Base-by-base conservation (phyloP, 108 stramenopile species). In the Parietichytrium sp. region DNA sequence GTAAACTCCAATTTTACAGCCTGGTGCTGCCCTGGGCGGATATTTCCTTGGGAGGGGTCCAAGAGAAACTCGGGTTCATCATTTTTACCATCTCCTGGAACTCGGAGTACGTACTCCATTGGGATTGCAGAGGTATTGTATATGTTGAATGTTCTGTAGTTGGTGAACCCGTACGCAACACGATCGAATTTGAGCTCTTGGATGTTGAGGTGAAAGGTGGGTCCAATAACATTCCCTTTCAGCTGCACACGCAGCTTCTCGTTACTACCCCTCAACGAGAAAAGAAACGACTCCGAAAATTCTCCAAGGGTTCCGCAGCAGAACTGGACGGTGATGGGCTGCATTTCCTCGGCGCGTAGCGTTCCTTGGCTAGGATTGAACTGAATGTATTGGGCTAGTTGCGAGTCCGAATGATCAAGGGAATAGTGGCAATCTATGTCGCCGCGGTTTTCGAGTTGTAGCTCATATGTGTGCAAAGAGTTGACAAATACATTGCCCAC, bases 341-440 rank as follows among this genome's bases (percentile, higher is more conserved):
- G 10, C 2, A 79, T 31, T 18, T n/a, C 79, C 30, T 38, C 79
- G 47, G 84, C 86, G 6, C 27, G 48, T n/a, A 86, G 83, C 18
- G 48, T 15, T 18, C 83, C 83, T 4, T 13, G 6, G 16, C 33
- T 52, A 23, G 53, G 80, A 1, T 29, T 8, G 42, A 84, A 84
- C 31, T 20, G 23, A 18, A 83, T 52, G 25, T 47, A 29, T 36
- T 26, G 15, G 12, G 18, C 49, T 3, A 83, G 3, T 25, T 36
- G 27, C 0, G 48, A 4, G 30, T 18, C 30, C 48, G 87, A 86
- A 78, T 80, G 50, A 20, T 85, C 85, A 50, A 89, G 86, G 16
- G 81, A 31, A 88, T 89, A 91, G 47, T 89, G 85, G 4, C 86
- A 85, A 23, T 87, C 77, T 29, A 91, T 91, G 48, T 91, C 91